Percentiles rank a stretch among this genome's conserved stretches.
Conservation (phyloP, 495 filamentous ascomycete species). For the Penicillium macrosclerotiorum region DNA sequence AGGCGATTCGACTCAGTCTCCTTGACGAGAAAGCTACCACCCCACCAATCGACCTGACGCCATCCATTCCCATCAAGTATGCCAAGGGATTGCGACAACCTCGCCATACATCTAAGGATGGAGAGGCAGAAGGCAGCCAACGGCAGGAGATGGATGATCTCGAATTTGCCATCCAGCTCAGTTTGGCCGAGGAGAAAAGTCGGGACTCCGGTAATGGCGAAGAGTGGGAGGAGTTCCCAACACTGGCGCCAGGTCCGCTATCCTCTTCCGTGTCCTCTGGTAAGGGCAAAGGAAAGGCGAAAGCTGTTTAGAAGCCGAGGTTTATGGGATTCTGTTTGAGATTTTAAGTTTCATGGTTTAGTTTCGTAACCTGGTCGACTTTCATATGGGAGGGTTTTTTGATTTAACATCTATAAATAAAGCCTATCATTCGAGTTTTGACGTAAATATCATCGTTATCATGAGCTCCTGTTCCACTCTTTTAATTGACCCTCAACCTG, state of each 20-base stretch:
- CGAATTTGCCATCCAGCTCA: constrained; percentile 80
- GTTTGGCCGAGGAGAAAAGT: constrained; percentile 75
- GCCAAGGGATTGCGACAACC: constrained; percentile 32
- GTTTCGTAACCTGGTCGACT: too few relatives aligned
- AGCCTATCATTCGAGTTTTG: too few relatives aligned
- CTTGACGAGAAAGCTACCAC: constrained; percentile 45
- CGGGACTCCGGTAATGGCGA: constrained; percentile 29
- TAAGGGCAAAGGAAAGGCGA: constrained; percentile 40
- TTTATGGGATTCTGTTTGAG: constrained; percentile 20
- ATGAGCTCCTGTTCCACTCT: too few relatives aligned
- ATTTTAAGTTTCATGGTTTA: neutral
- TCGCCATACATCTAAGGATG: constrained; percentile 17
- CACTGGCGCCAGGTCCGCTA: constrained; percentile 44
- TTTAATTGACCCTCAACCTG: too few relatives aligned
- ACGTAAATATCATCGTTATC: too few relatives aligned
- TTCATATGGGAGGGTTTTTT: too few relatives aligned
- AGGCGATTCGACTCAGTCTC: constrained; percentile 77
- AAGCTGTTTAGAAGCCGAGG: constrained; percentile 25
- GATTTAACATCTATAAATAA: too few relatives aligned
- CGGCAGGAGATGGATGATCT: constrained; percentile 68
- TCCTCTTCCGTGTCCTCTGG: constrained; percentile 42
- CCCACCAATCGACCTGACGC: constrained; percentile 27
- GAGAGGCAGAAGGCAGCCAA: constrained; percentile 34
- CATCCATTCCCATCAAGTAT: constrained; percentile 53
- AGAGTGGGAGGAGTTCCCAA: constrained; percentile 57